Evolutionary conservation across 2,329 filamentous ascomycete species (phyloP), one percentile per base, ranked within the genome.

Genomic region (Neonectria magnoliae): DNA sequence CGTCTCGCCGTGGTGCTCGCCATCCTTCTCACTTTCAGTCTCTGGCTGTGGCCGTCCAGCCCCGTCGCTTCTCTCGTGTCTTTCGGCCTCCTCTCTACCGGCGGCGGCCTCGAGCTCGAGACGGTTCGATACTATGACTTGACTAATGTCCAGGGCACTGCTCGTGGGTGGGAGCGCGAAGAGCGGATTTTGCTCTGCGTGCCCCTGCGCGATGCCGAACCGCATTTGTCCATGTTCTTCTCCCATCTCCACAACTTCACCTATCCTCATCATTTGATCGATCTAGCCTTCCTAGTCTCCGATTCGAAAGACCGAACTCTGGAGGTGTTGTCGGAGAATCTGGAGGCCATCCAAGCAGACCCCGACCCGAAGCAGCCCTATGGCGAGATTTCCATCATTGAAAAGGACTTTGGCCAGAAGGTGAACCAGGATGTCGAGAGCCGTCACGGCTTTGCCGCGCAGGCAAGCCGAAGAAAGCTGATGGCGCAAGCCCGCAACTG

Each of bases 401-500:
- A 98, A 81, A 99, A 99, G 82, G 95, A 99, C 79, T 99, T 99
- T 82, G 96, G 96, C 3, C 96, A 99, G 78, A 95, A 95, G 78
- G 96, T 99, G 65, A 93, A 97, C 68, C 96, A 99, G 80, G 95
- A 99, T 81, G 94, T 98, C 27, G 96, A 99, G 82, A 97, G 93
- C 77, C 91, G 96, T 71, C 96, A 99, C 79, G 97, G 96, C 25
- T 99, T 99, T 76, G 96, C 95, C 31, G 96, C 96, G 1, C 96
- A 99, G 80, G 96, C 96, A 25, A 92, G 91, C 71, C 88, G 96
- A 73, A 89, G 96, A 79, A 99, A 99, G 83, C 86, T 97, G 75
- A 99, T 99, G 96, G 96, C 96, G 1, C 94, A 98, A 81, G 96
- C 96, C 55, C 88, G 96, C 67, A 99, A 99, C 80, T 99, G 96